Conservation (phyloP, 2,329 filamentous ascomycete species). For the Nemania bipapillata region DNA sequence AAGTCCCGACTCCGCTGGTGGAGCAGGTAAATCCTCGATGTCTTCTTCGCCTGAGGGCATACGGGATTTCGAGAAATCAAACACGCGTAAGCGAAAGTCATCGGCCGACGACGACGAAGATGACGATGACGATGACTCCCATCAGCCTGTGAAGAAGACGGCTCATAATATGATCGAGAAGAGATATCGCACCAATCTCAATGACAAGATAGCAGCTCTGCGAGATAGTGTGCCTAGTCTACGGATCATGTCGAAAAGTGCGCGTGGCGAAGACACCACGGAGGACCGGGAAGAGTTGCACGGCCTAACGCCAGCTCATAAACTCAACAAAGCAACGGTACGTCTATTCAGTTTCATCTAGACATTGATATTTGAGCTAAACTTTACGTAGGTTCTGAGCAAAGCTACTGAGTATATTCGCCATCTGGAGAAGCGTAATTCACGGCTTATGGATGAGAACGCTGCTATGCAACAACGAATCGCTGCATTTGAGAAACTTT, state of each 20-base stretch:
- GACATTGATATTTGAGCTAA: slow-evolving; percentile 37
- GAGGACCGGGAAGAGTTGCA: slow-evolving; percentile 83
- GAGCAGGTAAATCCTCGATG: slow-evolving; percentile 58
- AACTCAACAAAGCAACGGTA: slow-evolving; percentile 96
- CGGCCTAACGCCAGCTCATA: slow-evolving; percentile 86
- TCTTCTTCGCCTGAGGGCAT: slow-evolving; percentile 72
- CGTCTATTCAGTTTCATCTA: slow-evolving; percentile 30
- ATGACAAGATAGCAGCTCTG: slow-evolving; percentile 94
- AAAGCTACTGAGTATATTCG: slow-evolving; percentile 97
- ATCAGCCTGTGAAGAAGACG: slow-evolving; percentile 79
- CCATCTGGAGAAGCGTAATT: slow-evolving; percentile 91
- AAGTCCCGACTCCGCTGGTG: slow-evolving; percentile 68
- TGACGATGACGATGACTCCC: slow-evolving; percentile 70
- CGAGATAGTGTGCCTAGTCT: slow-evolving; percentile 92
- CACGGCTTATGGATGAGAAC: slow-evolving; percentile 83
- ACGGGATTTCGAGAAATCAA: slow-evolving; percentile 58
- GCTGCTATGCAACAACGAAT: slow-evolving; percentile 80
- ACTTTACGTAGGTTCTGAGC: slow-evolving; percentile 71
- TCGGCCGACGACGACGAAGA: slow-evolving; percentile 66
- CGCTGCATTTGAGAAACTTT: slow-evolving; percentile 79
- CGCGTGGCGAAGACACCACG: slow-evolving; percentile 72
- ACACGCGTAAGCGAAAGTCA: slow-evolving; percentile 75
- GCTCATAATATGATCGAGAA: slow-evolving; percentile 99
- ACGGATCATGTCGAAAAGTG: slow-evolving; percentile 81
- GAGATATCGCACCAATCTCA: slow-evolving; percentile 92